phyloP scores from a whole-genome alignment of 2,329 filamentous ascomycete species.

The Colletotrichum sp. region DNA sequence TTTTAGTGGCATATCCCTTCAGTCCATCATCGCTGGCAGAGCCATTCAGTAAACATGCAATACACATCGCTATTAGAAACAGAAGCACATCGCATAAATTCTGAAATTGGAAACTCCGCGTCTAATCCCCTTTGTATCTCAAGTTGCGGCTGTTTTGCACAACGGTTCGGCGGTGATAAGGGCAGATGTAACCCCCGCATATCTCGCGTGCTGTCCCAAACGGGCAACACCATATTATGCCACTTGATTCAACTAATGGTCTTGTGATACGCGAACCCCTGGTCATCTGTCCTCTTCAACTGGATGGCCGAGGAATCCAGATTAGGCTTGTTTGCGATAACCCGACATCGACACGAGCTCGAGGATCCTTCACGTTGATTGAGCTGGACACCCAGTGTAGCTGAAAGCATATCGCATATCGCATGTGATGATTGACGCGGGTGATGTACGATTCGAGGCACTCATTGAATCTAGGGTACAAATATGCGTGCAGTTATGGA shows the following conservation, averaged over 20 bases:
- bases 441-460: rapidly evolving
- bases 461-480: background rate
- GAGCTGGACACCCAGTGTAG: background rate
- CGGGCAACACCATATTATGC: background rate
- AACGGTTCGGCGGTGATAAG: background rate
- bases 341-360: background rate
- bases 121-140: background rate
- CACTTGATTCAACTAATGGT: background rate
- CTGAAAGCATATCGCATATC: background rate
- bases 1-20: background rate
- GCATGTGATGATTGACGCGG: background rate
- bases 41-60: background rate
- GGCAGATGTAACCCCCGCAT: background rate
- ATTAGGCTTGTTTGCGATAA: background rate
- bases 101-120: background rate
- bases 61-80: rapidly evolving
- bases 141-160: background rate
- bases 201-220: background rate
- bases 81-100: background rate
- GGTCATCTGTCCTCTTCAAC: background rate
- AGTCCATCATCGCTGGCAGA: background rate
- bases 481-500: background rate
- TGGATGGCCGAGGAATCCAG: background rate
- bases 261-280: background rate
- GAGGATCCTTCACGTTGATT: background rate